Conservation (phyloP, 306 rosid species). For the Prunus davidiana region DNA sequence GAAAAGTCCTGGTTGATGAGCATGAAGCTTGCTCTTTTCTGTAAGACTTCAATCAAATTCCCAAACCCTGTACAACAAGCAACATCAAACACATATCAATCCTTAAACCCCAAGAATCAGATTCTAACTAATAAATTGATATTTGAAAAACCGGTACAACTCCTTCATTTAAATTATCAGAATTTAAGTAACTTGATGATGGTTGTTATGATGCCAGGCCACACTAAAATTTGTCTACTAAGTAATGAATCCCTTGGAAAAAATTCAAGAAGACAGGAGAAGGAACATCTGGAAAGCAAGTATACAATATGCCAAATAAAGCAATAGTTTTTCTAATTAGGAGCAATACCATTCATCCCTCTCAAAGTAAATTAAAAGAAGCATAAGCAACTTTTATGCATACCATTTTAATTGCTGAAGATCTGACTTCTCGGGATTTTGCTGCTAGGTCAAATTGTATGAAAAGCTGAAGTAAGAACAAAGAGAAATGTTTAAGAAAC, state of each 20-base stretch:
- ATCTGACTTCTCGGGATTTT: slow-evolving; percentile 71
- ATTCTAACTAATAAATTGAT: no score
- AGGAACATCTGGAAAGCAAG: no score
- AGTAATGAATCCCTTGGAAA: neutral
- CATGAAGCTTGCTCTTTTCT: no score
- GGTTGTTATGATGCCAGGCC: no score
- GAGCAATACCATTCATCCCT: neutral
- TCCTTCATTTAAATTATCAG: no score
- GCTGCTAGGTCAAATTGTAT: slow-evolving; percentile 79
- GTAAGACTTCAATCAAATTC: no score
- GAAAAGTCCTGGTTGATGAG: no score
- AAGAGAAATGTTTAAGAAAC: neutral
- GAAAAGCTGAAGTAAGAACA: slow-evolving; percentile 55
- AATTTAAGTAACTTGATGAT: no score
- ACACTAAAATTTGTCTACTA: neutral
- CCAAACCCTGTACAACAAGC: no score
- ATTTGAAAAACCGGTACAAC: no score
- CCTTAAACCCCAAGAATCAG: no score
- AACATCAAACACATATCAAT: no score
- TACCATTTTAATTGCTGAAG: slow-evolving; percentile 82
- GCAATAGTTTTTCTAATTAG: neutral
- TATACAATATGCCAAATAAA: neutral
- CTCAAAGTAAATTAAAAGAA: neutral
- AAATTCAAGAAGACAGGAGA: neutral
- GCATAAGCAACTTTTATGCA: slow-evolving; percentile 11